A percentile compares a stretch with the other conserved stretches of the same genome.
Evolutionary conservation across 1,284 basidiomycete genomes (phyloP).

Genomic region (Mycosarcoma maydis): DNA sequence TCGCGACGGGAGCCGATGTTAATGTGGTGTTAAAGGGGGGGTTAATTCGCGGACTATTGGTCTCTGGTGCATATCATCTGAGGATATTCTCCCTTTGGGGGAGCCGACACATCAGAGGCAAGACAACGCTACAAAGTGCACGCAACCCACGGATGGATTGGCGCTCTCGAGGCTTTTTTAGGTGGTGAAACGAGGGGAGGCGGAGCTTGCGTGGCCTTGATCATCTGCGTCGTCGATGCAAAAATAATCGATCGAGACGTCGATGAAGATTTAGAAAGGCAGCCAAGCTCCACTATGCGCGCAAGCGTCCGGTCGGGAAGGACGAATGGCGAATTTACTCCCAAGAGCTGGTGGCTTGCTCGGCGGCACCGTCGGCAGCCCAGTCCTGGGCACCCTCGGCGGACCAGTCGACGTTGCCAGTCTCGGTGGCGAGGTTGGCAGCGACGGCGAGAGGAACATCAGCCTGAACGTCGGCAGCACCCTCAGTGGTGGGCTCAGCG

Average conservation of each 20-base stretch:
- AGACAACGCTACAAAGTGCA: slow-evolving; percentile 50
- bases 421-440: slow-evolving; percentile 56
- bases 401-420: slow-evolving; percentile 80
- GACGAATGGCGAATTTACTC: slow-evolving; percentile 20
- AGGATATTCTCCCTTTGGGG: slow-evolving; percentile 46
- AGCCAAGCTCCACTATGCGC: neutral
- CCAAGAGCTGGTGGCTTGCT: slow-evolving; percentile 46
- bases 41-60: slow-evolving; percentile 54
- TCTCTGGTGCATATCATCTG: slow-evolving; percentile 52
- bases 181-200: neutral
- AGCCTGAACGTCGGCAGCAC: slow-evolving; percentile 78
- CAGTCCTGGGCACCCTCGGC: slow-evolving; percentile 69
- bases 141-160: neutral
- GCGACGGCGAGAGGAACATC: slow-evolving; percentile 49
- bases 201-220: neutral
- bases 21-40: slow-evolving; percentile 1
- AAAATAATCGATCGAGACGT: neutral
- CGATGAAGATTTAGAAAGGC: neutral
- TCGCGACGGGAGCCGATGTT: neutral
- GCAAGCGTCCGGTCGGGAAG: slow-evolving; percentile 1
- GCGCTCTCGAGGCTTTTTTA: slow-evolving; percentile 46
- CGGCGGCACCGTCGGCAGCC: slow-evolving; percentile 64
- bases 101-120: slow-evolving; percentile 58
- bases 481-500: slow-evolving; percentile 47
- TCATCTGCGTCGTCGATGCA: slow-evolving; percentile 1